These are phyloP conservation scores for Glomus cerebriforme DNA, from an alignment of 192 early-diverging fungal genomes.

Conservation along the genomic window DNA sequence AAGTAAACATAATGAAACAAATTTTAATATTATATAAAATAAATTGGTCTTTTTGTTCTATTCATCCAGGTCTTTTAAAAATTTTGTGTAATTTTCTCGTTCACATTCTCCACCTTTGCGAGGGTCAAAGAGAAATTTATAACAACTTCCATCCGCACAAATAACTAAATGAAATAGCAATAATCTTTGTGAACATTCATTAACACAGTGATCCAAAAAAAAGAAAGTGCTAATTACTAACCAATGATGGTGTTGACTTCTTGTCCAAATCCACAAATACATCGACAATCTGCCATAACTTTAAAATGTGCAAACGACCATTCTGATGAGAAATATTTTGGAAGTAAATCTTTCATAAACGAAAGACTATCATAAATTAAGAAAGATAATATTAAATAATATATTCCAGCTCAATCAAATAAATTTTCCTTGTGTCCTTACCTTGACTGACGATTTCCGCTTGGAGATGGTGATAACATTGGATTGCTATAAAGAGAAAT, in stretches of 20 bases:
- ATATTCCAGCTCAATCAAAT: background rate
- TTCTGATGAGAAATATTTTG: slow-evolving; percentile 93
- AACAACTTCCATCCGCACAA: slow-evolving; percentile 86
- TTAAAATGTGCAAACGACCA: slow-evolving; percentile 92
- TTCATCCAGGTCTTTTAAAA: slow-evolving; percentile 7
- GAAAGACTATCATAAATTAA: slow-evolving; percentile 38
- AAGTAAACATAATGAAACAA: background rate
- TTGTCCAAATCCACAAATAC: slow-evolving; percentile 79
- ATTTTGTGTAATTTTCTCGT: slow-evolving; percentile 37
- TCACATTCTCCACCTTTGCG: slow-evolving; percentile 69
- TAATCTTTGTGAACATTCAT: background rate
- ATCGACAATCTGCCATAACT: slow-evolving; percentile 75
- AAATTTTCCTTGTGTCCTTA: slow-evolving; percentile 7
- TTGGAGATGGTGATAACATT: background rate
- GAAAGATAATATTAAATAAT: background rate
- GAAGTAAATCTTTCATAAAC: slow-evolving; percentile 83
- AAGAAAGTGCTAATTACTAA: slow-evolving; percentile 28
- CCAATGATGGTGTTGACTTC: slow-evolving; percentile 76
- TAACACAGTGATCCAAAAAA: background rate
- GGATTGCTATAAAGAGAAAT: slow-evolving; percentile 11
- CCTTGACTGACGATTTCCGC: slow-evolving; percentile 59
- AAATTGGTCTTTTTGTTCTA: background rate
- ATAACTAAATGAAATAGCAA: slow-evolving; percentile 49
- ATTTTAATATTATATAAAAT: background rate
- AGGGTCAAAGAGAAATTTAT: slow-evolving; percentile 82